Base-by-base conservation (phyloP, 2,329 filamentous ascomycete genomes). In the Diaporthe destruens region DNA sequence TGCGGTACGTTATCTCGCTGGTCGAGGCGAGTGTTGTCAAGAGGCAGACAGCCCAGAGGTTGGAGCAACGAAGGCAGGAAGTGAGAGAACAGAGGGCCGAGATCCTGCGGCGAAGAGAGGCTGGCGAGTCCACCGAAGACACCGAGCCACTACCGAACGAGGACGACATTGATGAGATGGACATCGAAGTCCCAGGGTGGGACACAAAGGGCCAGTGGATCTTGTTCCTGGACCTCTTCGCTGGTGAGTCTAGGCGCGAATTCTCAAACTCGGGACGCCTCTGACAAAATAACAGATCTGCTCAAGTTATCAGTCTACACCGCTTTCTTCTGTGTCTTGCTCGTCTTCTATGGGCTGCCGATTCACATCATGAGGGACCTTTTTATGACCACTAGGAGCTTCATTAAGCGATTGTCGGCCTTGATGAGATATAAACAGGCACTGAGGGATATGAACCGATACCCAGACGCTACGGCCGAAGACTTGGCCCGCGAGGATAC, bases 321-420 rank as follows among this genome's bases (percentile, higher is more conserved):
- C 44, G 90, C 92, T 9, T 99, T 99, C 87, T 99, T 99, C 83
- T 90, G 92, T 75, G 96, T 99, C 77, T 91, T 98, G 23, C 91
- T 98, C 78, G 92, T 91, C 34, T 98, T 98, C 86, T 98, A 98
- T 80, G 96, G 96, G 14, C 87, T 99, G 39, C 96, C 96, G 0
- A 97, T 99, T 74, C 96, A 99, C 80, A 98, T 99, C 72, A 93
- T 99, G 85, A 89, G 96, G 71, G 96, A 99, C 80, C 90, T 98
- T 29, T 97, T 98, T 82, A 90, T 99, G 84, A 98, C 96, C 0
- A 92, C 96, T 66, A 90, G 95, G 67, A 97, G 96, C 3, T 98
- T 99, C 81, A 88, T 94, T 74, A 97, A 96, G 83, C 89, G 96
- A 14, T 90, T 98, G n/a, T 89, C 91, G 75, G 95, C 97, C 76